A percentile compares a stretch with the other conserved stretches of the same genome.
These are phyloP conservation scores for Pestalotiopsis sp. DNA, from an alignment of 2,329 filamentous ascomycete species.

Conservation along the genomic window DNA sequence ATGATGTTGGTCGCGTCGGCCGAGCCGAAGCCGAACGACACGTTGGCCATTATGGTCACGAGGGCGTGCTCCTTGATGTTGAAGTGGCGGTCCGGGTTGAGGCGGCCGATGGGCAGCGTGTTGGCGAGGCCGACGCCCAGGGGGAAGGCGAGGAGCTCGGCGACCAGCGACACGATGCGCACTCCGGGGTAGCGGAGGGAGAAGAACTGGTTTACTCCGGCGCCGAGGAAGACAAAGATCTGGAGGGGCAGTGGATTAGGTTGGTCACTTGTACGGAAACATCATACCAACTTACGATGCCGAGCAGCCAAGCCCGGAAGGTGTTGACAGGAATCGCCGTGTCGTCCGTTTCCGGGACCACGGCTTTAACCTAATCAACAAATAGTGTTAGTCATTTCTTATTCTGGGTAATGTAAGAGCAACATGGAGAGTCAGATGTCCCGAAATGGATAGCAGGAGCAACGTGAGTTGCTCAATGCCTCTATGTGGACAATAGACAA, in stretches of 20 bases:
- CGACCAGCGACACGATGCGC: slow-evolving; percentile 46
- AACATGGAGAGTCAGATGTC: no score
- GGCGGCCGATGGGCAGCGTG: slow-evolving; percentile 37
- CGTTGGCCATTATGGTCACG: slow-evolving; percentile 50
- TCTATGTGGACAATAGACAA: no score
- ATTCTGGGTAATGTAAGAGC: no score
- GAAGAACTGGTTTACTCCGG: slow-evolving; percentile 50
- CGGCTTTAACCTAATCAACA: slow-evolving; percentile 23
- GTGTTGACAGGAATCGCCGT: slow-evolving; percentile 43
- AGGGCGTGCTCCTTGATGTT: slow-evolving; percentile 50
- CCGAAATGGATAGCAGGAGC: no score
- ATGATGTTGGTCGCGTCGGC: slow-evolving; percentile 49
- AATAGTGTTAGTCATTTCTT: no score
- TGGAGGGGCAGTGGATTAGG: background rate
- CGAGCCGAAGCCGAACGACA: slow-evolving; percentile 47
- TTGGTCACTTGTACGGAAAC: slow-evolving; percentile 6
- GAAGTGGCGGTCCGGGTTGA: slow-evolving; percentile 45
- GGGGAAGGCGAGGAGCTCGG: slow-evolving; percentile 46
- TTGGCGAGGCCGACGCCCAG: slow-evolving; percentile 42
- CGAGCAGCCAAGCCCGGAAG: slow-evolving; percentile 46
- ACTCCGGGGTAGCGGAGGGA: slow-evolving; percentile 47
- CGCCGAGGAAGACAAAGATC: slow-evolving; percentile 47
- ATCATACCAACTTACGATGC: slow-evolving; percentile 30
- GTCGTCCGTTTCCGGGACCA: slow-evolving; percentile 35
- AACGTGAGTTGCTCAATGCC: no score